Evolutionary conservation across 179 eudicot species (phyloP), one percentile per base, ranked within the genome.

Genomic region (Patellifolia procumbens): DNA sequence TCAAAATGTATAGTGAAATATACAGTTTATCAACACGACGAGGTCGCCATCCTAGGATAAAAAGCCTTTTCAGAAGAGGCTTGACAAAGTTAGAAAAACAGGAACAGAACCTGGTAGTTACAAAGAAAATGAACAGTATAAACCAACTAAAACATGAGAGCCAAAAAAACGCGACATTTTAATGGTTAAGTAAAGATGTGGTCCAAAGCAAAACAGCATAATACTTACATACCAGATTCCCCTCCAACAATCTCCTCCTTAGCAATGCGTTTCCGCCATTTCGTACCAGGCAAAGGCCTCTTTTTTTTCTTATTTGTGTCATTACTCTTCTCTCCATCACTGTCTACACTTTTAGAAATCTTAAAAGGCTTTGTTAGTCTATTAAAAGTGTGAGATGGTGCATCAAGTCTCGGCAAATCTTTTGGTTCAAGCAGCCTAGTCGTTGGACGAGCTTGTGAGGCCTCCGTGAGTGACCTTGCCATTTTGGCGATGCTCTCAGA

Each of bases 391-490:
- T 64, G 85, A 72, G 91, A 80, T 12, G 99, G 97, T 69, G 90
- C 81, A 70, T 91, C 96, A 80, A 91, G 92, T 85, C 80, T 88
- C 22, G 99, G 99, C 34, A 93, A 70, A 49, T 84, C 88, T 51
- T 84, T 76, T 8, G 88, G 82, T 69, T 90, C 88, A 72, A 96
- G 93, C 81, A 96, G 88, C 85, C 85, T 96, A 7, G 91, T 90
- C 32, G 92, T 86, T 76, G 98, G 97, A 31, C 99, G 99, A 80
- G 94, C 91, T 84, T 91, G 84, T 45, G 84, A 87, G 81, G 97
- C 98, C 83, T 90, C 86, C 76, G 91, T 83, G 39, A 93, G 90
- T 53, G 89, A 90, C 74, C 70, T 82, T 26, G 74, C 97, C 81
- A 78, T 89, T 81, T 84, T 90, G 55, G 85, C 92, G 71, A 89